These are phyloP conservation scores for Plasmodium inui DNA, from an alignment of 169 alveolate species.

Conservation along the genomic window DNA sequence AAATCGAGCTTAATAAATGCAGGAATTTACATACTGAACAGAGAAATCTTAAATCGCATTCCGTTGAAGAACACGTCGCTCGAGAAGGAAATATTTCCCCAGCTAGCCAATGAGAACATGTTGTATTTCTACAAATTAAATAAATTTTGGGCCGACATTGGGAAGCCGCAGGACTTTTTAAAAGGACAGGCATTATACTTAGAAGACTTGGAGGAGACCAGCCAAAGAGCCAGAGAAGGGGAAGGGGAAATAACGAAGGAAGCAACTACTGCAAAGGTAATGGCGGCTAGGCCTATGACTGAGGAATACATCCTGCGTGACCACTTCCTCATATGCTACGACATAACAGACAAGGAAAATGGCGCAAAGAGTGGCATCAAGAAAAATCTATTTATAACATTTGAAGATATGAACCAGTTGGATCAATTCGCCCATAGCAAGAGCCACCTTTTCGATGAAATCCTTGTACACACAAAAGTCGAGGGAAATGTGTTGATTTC, in stretches of 20 bases:
- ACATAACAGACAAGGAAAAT: background rate
- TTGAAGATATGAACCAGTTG: constrained; percentile 71
- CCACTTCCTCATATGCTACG: constrained; percentile 32
- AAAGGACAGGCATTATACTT: constrained; percentile 79
- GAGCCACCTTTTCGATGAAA: constrained; percentile 13
- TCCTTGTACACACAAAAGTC: constrained; percentile 19
- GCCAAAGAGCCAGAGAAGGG: background rate
- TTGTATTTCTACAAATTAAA: constrained; percentile 83
- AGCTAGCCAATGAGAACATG: constrained; percentile 88
- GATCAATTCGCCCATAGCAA: constrained; percentile 18
- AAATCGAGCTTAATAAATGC: constrained; percentile 78
- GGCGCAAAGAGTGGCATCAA: constrained; percentile 3
- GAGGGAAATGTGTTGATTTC: constrained; percentile 82
- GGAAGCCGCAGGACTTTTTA: constrained; percentile 81
- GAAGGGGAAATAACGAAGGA: background rate
- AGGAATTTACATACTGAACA: constrained; percentile 93
- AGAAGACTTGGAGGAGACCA: constrained; percentile 27
- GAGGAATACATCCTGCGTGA: background rate
- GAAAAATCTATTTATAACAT: constrained; percentile 44
- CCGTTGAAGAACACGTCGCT: constrained; percentile 92
- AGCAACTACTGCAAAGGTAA: background rate
- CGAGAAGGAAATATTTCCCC: constrained; percentile 97
- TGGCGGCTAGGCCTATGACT: background rate
- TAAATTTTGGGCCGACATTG: constrained; percentile 90
- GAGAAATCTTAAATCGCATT: constrained; percentile 90